These are phyloP conservation scores for Chlamydomonas sphaeroides DNA, from an alignment of 139 green algal genomes.

Conservation along the genomic window DNA sequence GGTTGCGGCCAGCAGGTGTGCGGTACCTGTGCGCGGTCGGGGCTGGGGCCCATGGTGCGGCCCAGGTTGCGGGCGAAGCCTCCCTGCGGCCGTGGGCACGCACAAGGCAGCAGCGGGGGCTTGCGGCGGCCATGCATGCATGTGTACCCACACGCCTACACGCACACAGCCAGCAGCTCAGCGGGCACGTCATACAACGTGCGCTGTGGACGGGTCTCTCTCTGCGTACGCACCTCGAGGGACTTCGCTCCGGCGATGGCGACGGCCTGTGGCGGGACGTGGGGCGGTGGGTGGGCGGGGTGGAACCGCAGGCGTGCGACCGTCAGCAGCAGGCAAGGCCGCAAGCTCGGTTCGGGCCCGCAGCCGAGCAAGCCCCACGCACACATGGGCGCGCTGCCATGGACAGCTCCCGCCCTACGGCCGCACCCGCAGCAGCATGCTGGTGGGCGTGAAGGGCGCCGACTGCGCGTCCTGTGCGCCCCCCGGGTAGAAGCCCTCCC, in stretches of 20 bases:
- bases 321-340: no score
- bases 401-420: constrained; percentile 55
- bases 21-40: not conserved
- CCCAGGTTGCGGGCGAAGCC: not conserved
- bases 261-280: not conserved
- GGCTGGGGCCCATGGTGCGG: not conserved
- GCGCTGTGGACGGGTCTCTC: no score
- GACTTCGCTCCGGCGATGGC: not conserved
- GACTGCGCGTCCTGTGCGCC: constrained; percentile 1
- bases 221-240: not conserved
- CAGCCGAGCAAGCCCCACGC: not conserved
- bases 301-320: not conserved
- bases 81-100: not conserved
- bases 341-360: no score
- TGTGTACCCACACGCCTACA: no score
- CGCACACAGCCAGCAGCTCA: no score
- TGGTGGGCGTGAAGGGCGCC: constrained; percentile 50
- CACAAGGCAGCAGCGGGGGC: no score
- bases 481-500: constrained; percentile 63
- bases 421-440: constrained; percentile 81
- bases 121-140: no score
- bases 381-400: not conserved
- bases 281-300: not conserved
- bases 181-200: no score
- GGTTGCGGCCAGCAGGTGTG: no score